phyloP scores from a whole-genome alignment of 2,329 filamentous ascomycete genomes.

The Triangularia setosa region DNA sequence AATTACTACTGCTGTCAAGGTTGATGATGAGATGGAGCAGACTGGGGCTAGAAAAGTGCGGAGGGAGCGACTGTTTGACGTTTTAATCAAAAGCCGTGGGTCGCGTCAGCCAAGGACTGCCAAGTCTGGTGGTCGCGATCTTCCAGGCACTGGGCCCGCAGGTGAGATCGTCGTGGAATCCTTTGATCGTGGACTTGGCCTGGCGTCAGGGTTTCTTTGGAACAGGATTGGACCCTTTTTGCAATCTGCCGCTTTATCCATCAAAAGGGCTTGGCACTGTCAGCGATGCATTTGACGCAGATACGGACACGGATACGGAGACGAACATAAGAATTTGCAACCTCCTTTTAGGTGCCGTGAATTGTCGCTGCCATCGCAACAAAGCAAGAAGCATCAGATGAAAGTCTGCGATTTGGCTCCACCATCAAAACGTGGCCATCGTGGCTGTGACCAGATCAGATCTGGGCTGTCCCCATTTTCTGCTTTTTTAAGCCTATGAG shows the following conservation, averaged over 20 bases:
- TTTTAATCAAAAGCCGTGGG: not conserved
- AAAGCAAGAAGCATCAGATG: not conserved
- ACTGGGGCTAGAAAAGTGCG: no score
- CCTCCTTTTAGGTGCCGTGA: no score
- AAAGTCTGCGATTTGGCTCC: not conserved
- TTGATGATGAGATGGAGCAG: no score
- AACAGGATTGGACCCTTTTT: not conserved
- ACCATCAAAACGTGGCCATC: not conserved
- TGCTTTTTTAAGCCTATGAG: not conserved
- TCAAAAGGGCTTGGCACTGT: not conserved
- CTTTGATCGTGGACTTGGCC: not conserved
- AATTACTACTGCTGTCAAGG: no score
- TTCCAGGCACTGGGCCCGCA: not conserved
- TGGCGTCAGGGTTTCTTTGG: not conserved
- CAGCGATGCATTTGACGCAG: not conserved
- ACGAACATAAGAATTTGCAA: no score
- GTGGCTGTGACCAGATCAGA: not conserved
- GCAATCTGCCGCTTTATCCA: not conserved
- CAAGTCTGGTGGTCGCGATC: not conserved
- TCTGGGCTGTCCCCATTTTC: not conserved
- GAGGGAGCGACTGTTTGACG: not conserved
- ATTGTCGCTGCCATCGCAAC: no score
- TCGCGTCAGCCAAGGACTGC: conserved; percentile 1
- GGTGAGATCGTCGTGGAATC: not conserved
- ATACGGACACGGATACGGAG: not conserved